phyloP scores from a whole-genome alignment of 2,329 filamentous ascomycete species.

The Mollisiaceae sp. region DNA sequence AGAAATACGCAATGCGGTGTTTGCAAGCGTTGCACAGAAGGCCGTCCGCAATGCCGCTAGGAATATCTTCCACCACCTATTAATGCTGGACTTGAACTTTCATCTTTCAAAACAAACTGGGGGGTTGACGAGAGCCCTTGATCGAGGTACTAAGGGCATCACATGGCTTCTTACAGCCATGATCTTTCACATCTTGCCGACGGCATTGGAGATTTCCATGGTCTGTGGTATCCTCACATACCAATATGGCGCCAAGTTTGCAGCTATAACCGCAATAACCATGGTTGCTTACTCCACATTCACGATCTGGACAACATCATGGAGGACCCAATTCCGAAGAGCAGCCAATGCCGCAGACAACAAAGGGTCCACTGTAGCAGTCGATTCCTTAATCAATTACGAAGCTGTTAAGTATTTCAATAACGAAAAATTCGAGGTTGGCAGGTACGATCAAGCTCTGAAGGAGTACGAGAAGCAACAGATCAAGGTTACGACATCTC shows the following conservation, averaged over 20 bases:
- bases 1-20: conserved; percentile 93
- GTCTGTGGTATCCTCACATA: conserved; percentile 97
- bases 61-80: conserved; percentile 89
- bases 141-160: conserved; percentile 97
- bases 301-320: conserved; percentile 94
- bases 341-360: conserved; percentile 97
- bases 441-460: conserved; percentile 86
- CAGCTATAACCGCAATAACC: conserved; percentile 84
- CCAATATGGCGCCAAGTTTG: conserved; percentile 91
- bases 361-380: conserved; percentile 89
- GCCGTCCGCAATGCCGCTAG: conserved; percentile 89
- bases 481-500: conserved; percentile 94
- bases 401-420: conserved; percentile 99
- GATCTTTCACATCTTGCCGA: conserved; percentile 97
- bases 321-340: conserved; percentile 95
- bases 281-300: conserved; percentile 97
- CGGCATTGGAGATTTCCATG: conserved; percentile 89
- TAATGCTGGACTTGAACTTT: conserved; percentile 90
- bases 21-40: conserved; percentile 95
- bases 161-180: conserved; percentile 96
- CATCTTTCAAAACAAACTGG: conserved; percentile 94
- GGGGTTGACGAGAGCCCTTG: conserved; percentile 90
- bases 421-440: conserved; percentile 94
- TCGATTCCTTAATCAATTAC: conserved; percentile 98
- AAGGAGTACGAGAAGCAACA: conserved; percentile 89